Evolutionary conservation across 2,329 filamentous ascomycete genomes (phyloP).

Genomic region (Hymenoscyphus occultus): DNA sequence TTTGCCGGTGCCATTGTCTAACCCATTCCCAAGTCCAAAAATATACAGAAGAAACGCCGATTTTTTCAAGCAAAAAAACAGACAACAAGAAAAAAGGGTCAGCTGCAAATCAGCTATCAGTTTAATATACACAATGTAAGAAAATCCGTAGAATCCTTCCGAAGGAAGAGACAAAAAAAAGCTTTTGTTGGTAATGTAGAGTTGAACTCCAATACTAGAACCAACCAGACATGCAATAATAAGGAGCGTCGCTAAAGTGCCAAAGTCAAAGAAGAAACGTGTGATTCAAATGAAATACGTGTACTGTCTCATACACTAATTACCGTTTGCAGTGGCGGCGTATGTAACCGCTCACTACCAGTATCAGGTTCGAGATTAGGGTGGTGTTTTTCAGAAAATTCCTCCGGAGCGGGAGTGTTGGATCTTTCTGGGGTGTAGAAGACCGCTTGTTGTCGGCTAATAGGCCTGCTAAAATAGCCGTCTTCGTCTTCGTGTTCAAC

Average conservation of each 20-base stretch:
- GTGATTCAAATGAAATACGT: constrained; percentile 2
- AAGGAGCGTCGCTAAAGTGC: constrained; percentile 15
- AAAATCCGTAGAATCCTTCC: not conserved
- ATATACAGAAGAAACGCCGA: constrained; percentile 10
- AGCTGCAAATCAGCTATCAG: constrained; percentile 6
- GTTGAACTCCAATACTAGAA: constrained; percentile 7
- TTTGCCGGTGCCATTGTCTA: not conserved
- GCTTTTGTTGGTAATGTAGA: constrained; percentile 9
- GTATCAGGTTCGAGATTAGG: constrained; percentile 8
- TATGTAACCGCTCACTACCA: constrained; percentile 9
- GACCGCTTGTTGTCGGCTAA: constrained; percentile 26
- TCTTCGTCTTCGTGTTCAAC: constrained; percentile 40
- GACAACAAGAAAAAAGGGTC: not conserved
- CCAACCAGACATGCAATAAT: constrained; percentile 5
- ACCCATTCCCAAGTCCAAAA: constrained; percentile 5
- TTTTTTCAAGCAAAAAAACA: not conserved
- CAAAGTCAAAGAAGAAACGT: constrained; percentile 6
- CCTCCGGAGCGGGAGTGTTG: constrained; percentile 14
- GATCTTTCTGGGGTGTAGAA: constrained; percentile 35
- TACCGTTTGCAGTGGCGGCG: constrained; percentile 5
- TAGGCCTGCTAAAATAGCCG: constrained; percentile 20
- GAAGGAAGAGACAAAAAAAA: not conserved
- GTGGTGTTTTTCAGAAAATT: constrained; percentile 10
- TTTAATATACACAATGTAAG: constrained; percentile 16
- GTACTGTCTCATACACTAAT: constrained; percentile 7